phyloP scores from a whole-genome alignment of 1,284 basidiomycete species.

The Trichosporon ovoides region DNA sequence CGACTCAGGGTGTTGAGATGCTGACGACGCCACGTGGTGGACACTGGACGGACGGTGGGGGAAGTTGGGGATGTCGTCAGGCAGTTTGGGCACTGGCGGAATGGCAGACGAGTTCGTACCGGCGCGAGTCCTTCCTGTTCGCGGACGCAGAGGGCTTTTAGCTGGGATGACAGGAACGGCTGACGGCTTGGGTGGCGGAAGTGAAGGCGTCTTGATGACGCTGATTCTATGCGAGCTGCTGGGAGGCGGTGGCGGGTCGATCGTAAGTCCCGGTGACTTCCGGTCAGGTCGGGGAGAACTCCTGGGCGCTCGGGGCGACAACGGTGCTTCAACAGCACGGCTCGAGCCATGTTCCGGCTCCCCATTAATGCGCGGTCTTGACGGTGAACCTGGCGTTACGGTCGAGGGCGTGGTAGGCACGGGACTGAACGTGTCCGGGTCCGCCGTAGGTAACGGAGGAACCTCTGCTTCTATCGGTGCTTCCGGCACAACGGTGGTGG shows the following conservation, averaged over 20 bases:
- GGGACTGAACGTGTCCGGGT: background rate
- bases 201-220: background rate
- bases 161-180: slow-evolving; percentile 42
- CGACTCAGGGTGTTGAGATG: background rate
- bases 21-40: background rate
- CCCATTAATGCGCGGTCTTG: background rate
- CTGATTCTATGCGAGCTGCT: slow-evolving; percentile 1
- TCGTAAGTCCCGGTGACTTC: slow-evolving; percentile 29
- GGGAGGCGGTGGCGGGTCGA: slow-evolving; percentile 25
- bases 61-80: background rate
- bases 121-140: background rate
- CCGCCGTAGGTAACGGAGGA: background rate
- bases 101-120: background rate
- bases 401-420: background rate
- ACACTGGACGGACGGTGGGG: background rate
- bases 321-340: background rate
- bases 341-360: background rate
- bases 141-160: slow-evolving; percentile 37
- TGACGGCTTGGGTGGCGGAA: background rate
- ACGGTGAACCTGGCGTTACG: background rate
- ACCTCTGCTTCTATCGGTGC: background rate
- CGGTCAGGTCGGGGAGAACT: slow-evolving; percentile 12
- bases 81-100: background rate
- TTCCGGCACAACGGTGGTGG: background rate
- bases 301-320: slow-evolving; percentile 1